Evolutionary conservation across 179 eudicot species (phyloP).

Genomic region (Camellia oleifera): DNA sequence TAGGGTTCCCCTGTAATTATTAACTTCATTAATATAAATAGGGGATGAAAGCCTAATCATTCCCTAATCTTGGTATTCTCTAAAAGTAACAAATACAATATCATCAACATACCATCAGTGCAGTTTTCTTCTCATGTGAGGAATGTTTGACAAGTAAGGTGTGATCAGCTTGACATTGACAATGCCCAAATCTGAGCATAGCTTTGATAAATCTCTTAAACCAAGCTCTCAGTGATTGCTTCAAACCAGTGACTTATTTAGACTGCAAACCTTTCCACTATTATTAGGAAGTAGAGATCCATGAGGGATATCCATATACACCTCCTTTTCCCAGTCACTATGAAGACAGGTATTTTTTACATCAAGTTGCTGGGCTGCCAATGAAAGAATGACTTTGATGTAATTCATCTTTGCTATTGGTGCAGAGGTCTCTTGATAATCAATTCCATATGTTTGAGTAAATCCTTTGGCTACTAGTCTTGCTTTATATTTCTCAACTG

Average conservation of each 20-base stretch:
- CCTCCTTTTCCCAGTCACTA: not conserved
- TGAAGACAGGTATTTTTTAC: not conserved
- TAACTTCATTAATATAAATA: too few species aligned
- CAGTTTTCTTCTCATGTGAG: not conserved
- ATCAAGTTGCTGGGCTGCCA: too few species aligned
- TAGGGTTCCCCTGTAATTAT: too few species aligned
- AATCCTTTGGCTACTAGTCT: not conserved
- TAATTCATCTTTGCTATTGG: not conserved
- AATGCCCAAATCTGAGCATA: not conserved
- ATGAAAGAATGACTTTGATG: not conserved
- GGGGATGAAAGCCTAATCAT: too few species aligned
- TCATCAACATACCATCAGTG: not conserved
- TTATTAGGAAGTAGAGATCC: not conserved
- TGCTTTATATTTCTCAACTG: not conserved
- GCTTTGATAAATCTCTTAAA: not conserved
- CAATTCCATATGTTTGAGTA: not conserved
- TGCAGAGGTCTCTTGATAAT: not conserved
- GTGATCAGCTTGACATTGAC: not conserved
- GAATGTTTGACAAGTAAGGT: not conserved
- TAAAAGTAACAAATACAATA: not conserved
- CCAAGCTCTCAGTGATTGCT: not conserved
- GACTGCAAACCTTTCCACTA: not conserved
- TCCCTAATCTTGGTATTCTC: too few species aligned
- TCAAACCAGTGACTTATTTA: not conserved
- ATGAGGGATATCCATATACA: not conserved